Base-by-base conservation (phyloP, 192 early-diverging fungal species). In the Spizellomyces sp. region DNA sequence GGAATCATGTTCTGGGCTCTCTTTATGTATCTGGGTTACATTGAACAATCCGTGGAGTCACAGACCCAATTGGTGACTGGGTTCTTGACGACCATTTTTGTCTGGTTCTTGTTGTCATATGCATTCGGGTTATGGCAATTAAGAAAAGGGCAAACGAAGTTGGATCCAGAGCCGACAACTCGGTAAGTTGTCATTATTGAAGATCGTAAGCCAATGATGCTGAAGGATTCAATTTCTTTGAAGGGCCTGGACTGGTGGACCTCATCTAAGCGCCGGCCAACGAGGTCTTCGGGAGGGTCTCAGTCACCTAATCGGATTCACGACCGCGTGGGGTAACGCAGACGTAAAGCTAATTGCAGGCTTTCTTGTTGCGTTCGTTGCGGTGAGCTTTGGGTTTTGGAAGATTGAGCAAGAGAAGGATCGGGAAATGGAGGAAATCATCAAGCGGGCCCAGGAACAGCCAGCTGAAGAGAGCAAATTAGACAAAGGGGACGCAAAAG, bases 181-280 rank as follows among this genome's bases (percentile, higher is more conserved):
- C 69, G 69, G 66, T 68, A 68, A 8, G 66, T 17, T 19, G 22
- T 10, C 41, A 15, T 45, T 45, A 45, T 36, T 61, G 10, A 15
- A 41, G 9, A 14, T 45, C 44, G 46, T 45, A 14, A n/a, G 14
- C 0, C n/a, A 45, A 45, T 64, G 9, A 14, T 46, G 15, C 46
- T 61, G 36, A 61, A 12, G 12, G 59, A 12, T 61, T 0, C 12
- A 4, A 2, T 1, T 22, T 15, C 27, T 3, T 36, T 36, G 27
- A 0, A 68, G 66, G 2, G 69, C 69, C 14, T 70, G 69, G 69
- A 44, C 59, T 14, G 21, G 47, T 6, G 69, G 69, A 27, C 69
- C 69, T 10, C 59, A 62, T 27, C 48, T 70, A 9, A 70, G 36
- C 6, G 58, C 69, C 6, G 21, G 47, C 6, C 69, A 62, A 45